These are phyloP conservation scores for Fagus sylvatica DNA, from an alignment of 306 rosid species.

Conservation along the genomic window DNA sequence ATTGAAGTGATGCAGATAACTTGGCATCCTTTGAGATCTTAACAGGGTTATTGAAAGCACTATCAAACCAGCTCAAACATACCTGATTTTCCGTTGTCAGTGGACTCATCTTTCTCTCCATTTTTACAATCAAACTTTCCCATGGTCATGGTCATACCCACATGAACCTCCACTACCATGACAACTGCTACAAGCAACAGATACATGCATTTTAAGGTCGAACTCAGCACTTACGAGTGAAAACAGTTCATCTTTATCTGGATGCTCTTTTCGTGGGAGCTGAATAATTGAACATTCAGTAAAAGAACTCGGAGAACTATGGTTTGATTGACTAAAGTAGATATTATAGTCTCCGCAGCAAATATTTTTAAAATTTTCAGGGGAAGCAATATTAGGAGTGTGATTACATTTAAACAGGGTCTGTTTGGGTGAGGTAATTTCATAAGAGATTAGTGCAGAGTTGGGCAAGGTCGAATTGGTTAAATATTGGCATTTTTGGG, in stretches of 20 bases:
- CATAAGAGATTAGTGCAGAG: conserved; percentile 18
- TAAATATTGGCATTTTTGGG: too few species aligned
- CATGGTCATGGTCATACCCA: too few species aligned
- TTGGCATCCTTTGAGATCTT: too few species aligned
- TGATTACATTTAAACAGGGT: conserved; percentile 23
- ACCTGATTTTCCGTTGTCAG: too few species aligned
- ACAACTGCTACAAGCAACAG: conserved; percentile 23
- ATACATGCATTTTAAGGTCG: conserved; percentile 4
- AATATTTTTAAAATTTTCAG: neutral
- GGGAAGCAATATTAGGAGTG: neutral
- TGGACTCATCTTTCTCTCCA: too few species aligned
- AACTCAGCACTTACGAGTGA: conserved; percentile 16
- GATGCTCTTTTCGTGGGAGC: neutral
- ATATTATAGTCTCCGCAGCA: conserved; percentile 5
- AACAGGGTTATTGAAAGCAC: too few species aligned
- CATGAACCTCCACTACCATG: neutral
- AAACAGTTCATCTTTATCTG: neutral
- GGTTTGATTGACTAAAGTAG: too few species aligned
- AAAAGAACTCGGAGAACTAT: neutral
- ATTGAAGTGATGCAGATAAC: too few species aligned
- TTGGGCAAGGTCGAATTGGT: neutral
- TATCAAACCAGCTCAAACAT: too few species aligned
- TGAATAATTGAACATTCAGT: conserved; percentile 4
- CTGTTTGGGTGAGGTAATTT: neutral
- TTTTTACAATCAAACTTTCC: too few species aligned